These are phyloP conservation scores for Taiwanofungus camphoratus DNA, from an alignment of 1,284 basidiomycete genomes.

Conservation along the genomic window DNA sequence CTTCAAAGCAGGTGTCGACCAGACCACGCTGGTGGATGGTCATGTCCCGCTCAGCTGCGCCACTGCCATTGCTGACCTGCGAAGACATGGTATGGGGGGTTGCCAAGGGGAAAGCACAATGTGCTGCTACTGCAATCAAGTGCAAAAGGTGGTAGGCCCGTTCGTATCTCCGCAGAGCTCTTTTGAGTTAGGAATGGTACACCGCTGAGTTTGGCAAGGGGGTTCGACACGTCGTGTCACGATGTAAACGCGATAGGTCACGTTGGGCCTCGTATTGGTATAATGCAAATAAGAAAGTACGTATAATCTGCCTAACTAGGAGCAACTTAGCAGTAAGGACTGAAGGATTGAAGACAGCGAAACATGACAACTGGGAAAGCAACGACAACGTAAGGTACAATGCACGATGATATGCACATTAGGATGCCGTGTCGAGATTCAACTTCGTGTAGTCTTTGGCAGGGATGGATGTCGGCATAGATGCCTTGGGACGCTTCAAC, in stretches of 20 bases:
- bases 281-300: neutral
- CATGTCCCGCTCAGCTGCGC: slow-evolving; percentile 42
- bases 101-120: no score
- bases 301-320: neutral
- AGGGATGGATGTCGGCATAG: slow-evolving; percentile 8
- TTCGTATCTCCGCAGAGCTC: no score
- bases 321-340: neutral
- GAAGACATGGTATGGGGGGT: neutral
- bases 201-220: no score
- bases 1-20: slow-evolving; percentile 67
- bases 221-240: no score
- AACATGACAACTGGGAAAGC: neutral
- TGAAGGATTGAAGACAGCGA: neutral
- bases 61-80: neutral
- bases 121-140: no score
- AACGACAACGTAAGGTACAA: neutral
- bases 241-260: slow-evolving; percentile 6
- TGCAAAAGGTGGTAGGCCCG: no score
- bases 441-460: slow-evolving; percentile 22
- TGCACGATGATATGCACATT: neutral
- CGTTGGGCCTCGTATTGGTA: neutral
- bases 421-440: slow-evolving; percentile 3
- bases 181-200: no score
- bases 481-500: slow-evolving; percentile 4
- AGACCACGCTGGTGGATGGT: slow-evolving; percentile 47